Evolutionary conservation across 371 early-diverging fungal species (phyloP).

Genomic region (Mortierella sp.): DNA sequence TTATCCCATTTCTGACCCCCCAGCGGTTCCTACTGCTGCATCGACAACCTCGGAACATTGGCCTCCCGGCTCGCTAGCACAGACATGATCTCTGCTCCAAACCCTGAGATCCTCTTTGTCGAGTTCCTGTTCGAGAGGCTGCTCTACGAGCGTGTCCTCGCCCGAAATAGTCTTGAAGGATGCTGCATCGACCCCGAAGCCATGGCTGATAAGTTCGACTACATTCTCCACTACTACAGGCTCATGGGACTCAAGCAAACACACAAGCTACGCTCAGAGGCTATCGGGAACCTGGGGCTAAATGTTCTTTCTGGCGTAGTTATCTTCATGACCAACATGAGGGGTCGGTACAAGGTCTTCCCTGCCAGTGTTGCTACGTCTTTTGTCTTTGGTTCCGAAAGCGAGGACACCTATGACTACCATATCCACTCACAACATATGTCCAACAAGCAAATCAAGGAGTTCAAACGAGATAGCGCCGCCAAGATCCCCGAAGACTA

Average conservation of each 20-base stretch:
- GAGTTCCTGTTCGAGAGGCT: constrained; percentile 17
- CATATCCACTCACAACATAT: constrained; percentile 2
- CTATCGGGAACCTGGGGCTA: constrained; percentile 3
- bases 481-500: neutral
- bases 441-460: constrained; percentile 13
- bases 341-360: constrained; percentile 11
- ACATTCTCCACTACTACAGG: constrained; percentile 8
- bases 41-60: no score
- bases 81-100: neutral
- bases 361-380: constrained; percentile 5
- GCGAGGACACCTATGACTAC: neutral
- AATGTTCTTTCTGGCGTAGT: neutral
- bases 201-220: constrained; percentile 7
- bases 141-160: constrained; percentile 1
- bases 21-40: no score
- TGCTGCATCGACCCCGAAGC: constrained; percentile 12
- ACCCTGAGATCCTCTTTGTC: constrained; percentile 7
- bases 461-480: neutral
- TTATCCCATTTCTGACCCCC: no score
- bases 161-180: neutral
- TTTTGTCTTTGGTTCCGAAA: constrained; percentile 6
- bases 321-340: constrained; percentile 1
- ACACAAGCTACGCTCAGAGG: neutral
- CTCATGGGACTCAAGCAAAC: neutral
- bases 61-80: no score